phyloP scores from a whole-genome alignment of 768 basidiomycete genomes.

The Pholiota molesta region DNA sequence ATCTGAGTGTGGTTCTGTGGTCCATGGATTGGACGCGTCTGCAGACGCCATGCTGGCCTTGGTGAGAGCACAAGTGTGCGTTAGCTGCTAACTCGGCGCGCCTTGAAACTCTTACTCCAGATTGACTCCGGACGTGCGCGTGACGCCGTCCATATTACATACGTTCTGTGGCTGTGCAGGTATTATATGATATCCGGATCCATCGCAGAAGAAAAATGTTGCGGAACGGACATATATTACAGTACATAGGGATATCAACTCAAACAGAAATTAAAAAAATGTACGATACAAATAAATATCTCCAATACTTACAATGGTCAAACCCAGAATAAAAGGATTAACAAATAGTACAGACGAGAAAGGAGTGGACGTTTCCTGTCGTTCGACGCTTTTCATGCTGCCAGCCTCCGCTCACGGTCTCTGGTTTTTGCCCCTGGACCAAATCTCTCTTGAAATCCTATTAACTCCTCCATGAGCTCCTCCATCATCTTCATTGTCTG shows the following conservation, averaged over 20 bases:
- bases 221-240: neutral
- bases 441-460: slow-evolving; percentile 86
- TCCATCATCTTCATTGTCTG: slow-evolving; percentile 85
- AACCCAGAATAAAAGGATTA: slow-evolving; percentile 3
- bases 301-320: neutral
- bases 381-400: slow-evolving; percentile 19
- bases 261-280: neutral
- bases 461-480: slow-evolving; percentile 87
- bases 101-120: too few relatives aligned
- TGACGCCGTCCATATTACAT: too few relatives aligned
- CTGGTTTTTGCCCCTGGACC: slow-evolving; percentile 56
- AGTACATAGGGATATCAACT: neutral
- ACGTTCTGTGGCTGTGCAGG: too few relatives aligned
- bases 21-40: slow-evolving; percentile 18
- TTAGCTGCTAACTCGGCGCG: neutral
- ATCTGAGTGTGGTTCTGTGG: neutral
- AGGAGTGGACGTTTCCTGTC: neutral
- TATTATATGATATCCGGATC: too few relatives aligned
- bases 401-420: slow-evolving; percentile 53
- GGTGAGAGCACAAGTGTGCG: neutral
- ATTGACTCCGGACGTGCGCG: too few relatives aligned
- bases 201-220: too few relatives aligned
- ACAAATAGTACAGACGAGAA: neutral
- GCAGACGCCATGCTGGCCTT: slow-evolving; percentile 13
- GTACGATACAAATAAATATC: neutral